phyloP scores from a whole-genome alignment of 805 yeast species.

The Ogataea dorogensis region DNA sequence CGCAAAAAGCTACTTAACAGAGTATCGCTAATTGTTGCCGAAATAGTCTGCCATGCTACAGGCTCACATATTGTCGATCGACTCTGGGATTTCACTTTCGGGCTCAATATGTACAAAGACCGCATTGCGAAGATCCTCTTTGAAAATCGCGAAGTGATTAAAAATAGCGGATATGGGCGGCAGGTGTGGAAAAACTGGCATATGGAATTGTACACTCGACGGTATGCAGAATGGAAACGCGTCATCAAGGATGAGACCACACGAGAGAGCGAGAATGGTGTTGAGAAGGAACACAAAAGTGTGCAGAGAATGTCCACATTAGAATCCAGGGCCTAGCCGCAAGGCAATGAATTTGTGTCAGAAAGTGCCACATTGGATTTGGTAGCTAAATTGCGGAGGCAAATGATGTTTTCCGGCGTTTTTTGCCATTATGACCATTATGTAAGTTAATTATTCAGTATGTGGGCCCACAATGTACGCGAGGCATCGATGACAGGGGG shows the following conservation, averaged over 20 bases:
- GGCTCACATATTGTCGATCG: constrained; percentile 90
- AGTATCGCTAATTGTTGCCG: constrained; percentile 49
- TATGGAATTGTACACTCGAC: constrained; percentile 73
- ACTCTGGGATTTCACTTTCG: constrained; percentile 75
- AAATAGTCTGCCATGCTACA: constrained; percentile 76
- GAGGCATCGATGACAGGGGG: constrained; percentile 4
- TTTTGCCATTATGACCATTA: constrained; percentile 1
- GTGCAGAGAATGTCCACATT: neutral
- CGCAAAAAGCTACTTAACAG: constrained; percentile 67
- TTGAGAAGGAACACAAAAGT: constrained; percentile 4
- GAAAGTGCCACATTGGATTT: neutral
- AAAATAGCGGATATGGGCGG: constrained; percentile 84
- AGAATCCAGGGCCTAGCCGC: too few relatives aligned
- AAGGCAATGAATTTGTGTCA: neutral
- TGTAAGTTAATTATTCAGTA: constrained; percentile 1
- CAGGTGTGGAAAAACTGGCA: constrained; percentile 95
- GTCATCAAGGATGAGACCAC: constrained; percentile 37
- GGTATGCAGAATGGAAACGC: constrained; percentile 80
- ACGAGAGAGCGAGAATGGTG: constrained; percentile 3
- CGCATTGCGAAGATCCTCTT: constrained; percentile 70
- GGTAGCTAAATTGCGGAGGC: constrained; percentile 1
- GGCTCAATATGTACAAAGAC: constrained; percentile 81
- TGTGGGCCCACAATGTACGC: constrained; percentile 3
- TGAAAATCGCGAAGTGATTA: constrained; percentile 61
- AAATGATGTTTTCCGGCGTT: constrained; percentile 1